A percentile compares a stretch with the other conserved stretches of the same genome.
phyloP scores from a whole-genome alignment of 805 yeast species.

The Monosporozyma unispora region DNA sequence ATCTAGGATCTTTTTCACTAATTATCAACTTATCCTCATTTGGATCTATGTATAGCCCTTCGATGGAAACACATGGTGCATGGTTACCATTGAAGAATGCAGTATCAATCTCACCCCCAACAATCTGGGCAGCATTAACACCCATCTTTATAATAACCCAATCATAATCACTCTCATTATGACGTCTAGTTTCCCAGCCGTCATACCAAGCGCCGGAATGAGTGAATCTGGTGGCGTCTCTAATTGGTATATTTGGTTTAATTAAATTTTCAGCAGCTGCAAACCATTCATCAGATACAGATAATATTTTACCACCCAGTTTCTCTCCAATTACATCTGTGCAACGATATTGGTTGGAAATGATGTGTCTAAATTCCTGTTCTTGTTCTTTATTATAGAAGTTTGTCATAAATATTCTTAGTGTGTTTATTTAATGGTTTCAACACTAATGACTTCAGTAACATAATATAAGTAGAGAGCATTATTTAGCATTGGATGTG shows the following conservation, averaged over 20 bases:
- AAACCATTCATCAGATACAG: constrained; percentile 86
- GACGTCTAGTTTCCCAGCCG: constrained; percentile 98
- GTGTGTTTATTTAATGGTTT: not conserved
- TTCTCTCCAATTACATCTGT: constrained; percentile 74
- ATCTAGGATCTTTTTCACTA: constrained; percentile 33
- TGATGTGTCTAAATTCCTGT: not conserved
- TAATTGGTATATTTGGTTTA: constrained; percentile 68
- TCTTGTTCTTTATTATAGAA: not conserved
- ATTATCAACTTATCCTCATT: constrained; percentile 26
- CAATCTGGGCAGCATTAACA: constrained; percentile 61
- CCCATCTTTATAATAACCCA: constrained; percentile 83
- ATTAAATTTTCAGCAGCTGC: constrained; percentile 85
- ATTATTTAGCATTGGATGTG: too few species aligned
- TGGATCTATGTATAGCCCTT: constrained; percentile 42
- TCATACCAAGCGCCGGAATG: constrained; percentile 96
- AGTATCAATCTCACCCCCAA: constrained; percentile 87
- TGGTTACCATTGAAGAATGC: constrained; percentile 93
- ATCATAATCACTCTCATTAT: constrained; percentile 74
- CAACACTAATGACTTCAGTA: too few species aligned
- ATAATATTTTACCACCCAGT: constrained; percentile 66
- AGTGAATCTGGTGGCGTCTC: constrained; percentile 72
- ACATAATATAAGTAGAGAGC: too few species aligned
- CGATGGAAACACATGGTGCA: constrained; percentile 84
- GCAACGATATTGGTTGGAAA: constrained; percentile 12
- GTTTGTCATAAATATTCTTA: not conserved